Evolutionary conservation across 345 rosid species (phyloP).

Genomic region (Rhizophora apiculata): DNA sequence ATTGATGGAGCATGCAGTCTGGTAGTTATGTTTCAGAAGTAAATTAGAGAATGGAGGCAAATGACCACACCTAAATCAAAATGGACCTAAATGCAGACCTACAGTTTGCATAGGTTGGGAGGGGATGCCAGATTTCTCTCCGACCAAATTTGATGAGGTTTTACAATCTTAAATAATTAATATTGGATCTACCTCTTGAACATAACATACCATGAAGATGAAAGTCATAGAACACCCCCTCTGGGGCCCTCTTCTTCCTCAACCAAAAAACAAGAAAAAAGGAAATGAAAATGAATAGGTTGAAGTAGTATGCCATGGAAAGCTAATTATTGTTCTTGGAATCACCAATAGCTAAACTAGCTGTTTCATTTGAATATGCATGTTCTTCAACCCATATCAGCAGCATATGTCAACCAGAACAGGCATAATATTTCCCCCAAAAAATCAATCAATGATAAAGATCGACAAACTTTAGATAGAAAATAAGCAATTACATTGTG

Average conservation of each 20-base stretch:
- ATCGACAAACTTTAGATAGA: background rate
- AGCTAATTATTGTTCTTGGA: too few species aligned
- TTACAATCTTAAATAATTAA: background rate
- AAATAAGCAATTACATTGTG: constrained; percentile 59
- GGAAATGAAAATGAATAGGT: too few species aligned
- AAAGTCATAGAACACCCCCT: too few species aligned
- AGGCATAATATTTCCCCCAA: background rate
- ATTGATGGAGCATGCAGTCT: background rate
- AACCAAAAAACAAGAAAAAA: too few species aligned
- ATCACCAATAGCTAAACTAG: too few species aligned
- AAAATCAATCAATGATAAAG: background rate
- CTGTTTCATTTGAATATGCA: too few species aligned
- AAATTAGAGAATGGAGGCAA: background rate
- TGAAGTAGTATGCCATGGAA: too few species aligned
- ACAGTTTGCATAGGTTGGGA: background rate
- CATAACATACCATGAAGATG: too few species aligned
- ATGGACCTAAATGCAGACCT: background rate
- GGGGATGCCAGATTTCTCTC: background rate
- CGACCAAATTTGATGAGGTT: background rate
- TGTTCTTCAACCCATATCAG: too few species aligned
- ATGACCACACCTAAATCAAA: background rate
- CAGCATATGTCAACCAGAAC: background rate
- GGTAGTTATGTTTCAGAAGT: too few species aligned
- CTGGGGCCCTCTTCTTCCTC: too few species aligned
- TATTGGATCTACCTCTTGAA: background rate